A percentile compares a stretch with the other conserved stretches of the same genome.
Evolutionary conservation across 2,329 filamentous ascomycete species (phyloP).

Genomic region (Alternaria burnsii): DNA sequence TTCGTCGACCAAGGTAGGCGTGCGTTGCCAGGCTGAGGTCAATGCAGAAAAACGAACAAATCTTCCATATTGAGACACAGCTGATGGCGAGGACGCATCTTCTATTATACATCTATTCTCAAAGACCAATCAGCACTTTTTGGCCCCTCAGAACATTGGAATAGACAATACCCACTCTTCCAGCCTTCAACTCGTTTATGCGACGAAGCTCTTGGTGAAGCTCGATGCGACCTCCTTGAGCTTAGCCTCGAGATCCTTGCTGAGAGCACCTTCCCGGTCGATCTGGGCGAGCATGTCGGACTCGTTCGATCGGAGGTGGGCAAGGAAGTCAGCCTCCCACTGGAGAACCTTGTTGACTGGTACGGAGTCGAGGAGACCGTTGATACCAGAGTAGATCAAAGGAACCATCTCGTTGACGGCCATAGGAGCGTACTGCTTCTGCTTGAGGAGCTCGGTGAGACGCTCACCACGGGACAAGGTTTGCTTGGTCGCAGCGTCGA

Average conservation of each 20-base stretch:
- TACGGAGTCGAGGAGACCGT: conserved; percentile 88
- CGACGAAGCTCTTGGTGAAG: conserved; percentile 97
- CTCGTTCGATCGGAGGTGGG: conserved; percentile 92
- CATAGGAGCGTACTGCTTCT: conserved; percentile 99
- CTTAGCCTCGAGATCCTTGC: conserved; percentile 90
- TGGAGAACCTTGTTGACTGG: conserved; percentile 89
- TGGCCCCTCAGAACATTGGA: conserved; percentile 45
- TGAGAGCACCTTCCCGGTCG: conserved; percentile 93
- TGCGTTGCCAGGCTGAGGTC: conserved; percentile 19
- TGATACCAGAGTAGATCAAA: conserved; percentile 98
- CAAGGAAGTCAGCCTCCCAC: conserved; percentile 95
- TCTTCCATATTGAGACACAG: conserved; percentile 52
- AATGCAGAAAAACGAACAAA: conserved; percentile 39
- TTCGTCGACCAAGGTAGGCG: conserved; percentile 12
- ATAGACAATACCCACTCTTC: conserved; percentile 51
- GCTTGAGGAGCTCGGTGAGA: conserved; percentile 98
- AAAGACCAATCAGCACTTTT: conserved; percentile 51
- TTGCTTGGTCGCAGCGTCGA: conserved; percentile 99
- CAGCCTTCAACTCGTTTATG: conserved; percentile 47
- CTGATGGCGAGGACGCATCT: conserved; percentile 52
- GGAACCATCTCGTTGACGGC: conserved; percentile 99
- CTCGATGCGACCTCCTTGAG: conserved; percentile 76
- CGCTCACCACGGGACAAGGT: conserved; percentile 98
- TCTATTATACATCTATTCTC: conserved; percentile 53
- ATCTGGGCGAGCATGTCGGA: conserved; percentile 82